Evolutionary conservation across 345 rosid genomes (phyloP), one percentile per base, ranked within the genome.

Genomic region (Citrus maxima): DNA sequence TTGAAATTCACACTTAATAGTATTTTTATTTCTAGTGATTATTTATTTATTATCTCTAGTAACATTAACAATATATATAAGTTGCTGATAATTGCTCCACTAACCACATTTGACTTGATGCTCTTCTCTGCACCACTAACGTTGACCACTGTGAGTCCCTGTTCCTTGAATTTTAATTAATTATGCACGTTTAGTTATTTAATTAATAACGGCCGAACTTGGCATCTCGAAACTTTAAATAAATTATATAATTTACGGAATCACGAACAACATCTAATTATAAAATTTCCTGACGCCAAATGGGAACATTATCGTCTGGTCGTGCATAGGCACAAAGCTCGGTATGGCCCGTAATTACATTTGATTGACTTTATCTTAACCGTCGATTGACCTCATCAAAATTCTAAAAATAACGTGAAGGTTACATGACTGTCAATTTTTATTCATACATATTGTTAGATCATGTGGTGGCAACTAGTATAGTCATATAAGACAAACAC

Each of bases 51-150:
- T 55, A 56, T 58, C 9, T 22, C 19, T 35, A 12, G n/a, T 7
- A 12, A 46, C 7, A 4, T 38, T 7, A 73, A 35, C 16, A 35
- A 38, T 21, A 58, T 14, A 32, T 2, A 42, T 3, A 42, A 72
- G 25, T 74, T 59, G 2, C 30, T 28, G 62, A 63, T 51, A 46
- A 28, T 75, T 75, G 63, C 62, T 32, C 72, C 65, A 66, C 65
- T 35, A 35, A 21, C n/a, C 67, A 21, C 62, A 40, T 40, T 62
- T 75, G 78, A 30, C 49, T 75, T 22, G 71, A 75, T 64, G 38
- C 60, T 63, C 28, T 24, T 42, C 25, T 14, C 28, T 32, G 32
- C 46, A 51, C 63, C 72, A 51, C 14, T 65, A 9, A 59, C 8
- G 14, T 63, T 63, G 70, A 63, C 28, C 60, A 10, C 21, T 3